These are phyloP conservation scores for Escovopsis sp. DNA, from an alignment of 2,329 filamentous ascomycete genomes.

Conservation along the genomic window DNA sequence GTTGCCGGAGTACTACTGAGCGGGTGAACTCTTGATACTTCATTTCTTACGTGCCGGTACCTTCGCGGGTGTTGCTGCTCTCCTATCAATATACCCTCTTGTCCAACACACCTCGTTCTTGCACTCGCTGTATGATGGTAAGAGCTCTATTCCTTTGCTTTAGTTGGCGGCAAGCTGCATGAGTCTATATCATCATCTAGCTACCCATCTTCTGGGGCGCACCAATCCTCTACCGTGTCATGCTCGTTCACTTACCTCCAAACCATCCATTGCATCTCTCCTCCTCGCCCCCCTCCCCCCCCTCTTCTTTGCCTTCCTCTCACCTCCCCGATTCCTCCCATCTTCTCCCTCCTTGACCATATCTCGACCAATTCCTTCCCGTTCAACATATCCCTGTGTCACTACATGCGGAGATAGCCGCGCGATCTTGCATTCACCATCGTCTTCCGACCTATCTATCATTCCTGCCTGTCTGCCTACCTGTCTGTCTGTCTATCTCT, in stretches of 20 bases:
- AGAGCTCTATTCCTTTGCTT: constrained; percentile 22
- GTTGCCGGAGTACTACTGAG: constrained; percentile 19
- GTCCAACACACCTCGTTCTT: constrained; percentile 24
- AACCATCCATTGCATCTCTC: no score
- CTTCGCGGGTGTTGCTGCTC: constrained; percentile 15
- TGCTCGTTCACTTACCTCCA: constrained; percentile 13
- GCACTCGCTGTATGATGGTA: constrained; percentile 30
- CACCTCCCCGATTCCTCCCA: no score
- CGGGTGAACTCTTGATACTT: constrained; percentile 20
- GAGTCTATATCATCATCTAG: constrained; percentile 26
- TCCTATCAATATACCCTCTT: constrained; percentile 17
- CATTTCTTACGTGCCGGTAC: constrained; percentile 22
- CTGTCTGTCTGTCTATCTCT: no score
- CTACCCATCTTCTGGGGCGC: constrained; percentile 12
- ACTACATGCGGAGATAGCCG: no score
- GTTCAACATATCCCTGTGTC: no score
- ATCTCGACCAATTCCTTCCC: no score
- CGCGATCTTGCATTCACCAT: no score
- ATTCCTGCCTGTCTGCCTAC: constrained; percentile 5
- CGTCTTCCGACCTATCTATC: no score
- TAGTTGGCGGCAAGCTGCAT: constrained; percentile 27
- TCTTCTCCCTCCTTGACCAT: no score
- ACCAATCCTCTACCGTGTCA: constrained; percentile 8
- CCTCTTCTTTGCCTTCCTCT: no score
- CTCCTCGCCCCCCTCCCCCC: no score